Percentiles rank a stretch among this genome's conserved stretches.
These are phyloP conservation scores for Wickerhamomyces chambardii DNA, from an alignment of 805 yeast species.

Conservation along the genomic window DNA sequence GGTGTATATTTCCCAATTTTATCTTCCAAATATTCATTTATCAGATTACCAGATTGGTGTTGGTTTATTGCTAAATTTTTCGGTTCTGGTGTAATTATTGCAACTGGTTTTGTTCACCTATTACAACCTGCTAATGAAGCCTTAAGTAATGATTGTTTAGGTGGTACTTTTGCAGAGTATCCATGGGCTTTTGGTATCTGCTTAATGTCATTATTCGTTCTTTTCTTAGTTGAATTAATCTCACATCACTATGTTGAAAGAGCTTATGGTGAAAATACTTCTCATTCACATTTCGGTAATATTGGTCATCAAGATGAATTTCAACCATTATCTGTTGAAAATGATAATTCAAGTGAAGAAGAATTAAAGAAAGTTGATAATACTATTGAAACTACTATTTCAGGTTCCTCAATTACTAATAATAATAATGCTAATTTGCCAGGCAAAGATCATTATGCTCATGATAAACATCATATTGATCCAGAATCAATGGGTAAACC, in stretches of 20 bases:
- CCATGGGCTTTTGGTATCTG: constrained; percentile 53
- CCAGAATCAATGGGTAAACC: constrained; percentile 31
- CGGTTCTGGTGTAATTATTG: constrained; percentile 79
- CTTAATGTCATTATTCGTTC: constrained; percentile 32
- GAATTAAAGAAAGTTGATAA: constrained; percentile 7
- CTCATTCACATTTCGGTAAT: constrained; percentile 44
- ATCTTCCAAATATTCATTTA: constrained; percentile 47
- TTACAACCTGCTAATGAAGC: constrained; percentile 61
- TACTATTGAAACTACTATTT: not conserved
- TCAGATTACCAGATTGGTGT: constrained; percentile 50
- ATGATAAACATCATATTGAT: constrained; percentile 34
- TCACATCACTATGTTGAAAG: constrained; percentile 32
- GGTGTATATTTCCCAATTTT: constrained; percentile 59
- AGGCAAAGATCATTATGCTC: constrained; percentile 31
- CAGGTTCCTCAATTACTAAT: not conserved
- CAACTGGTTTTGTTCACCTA: constrained; percentile 74
- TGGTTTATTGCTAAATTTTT: constrained; percentile 66
- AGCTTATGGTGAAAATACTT: constrained; percentile 16
- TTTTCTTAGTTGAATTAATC: constrained; percentile 40
- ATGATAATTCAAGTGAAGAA: constrained; percentile 5
- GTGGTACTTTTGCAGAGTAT: constrained; percentile 44
- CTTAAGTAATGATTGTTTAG: constrained; percentile 48
- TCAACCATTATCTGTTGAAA: constrained; percentile 4
- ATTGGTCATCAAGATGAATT: constrained; percentile 11
- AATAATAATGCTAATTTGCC: constrained; percentile 5